phyloP scores from a whole-genome alignment of 2,329 filamentous ascomycete species.

The Proliferodiscus dingleyae region DNA sequence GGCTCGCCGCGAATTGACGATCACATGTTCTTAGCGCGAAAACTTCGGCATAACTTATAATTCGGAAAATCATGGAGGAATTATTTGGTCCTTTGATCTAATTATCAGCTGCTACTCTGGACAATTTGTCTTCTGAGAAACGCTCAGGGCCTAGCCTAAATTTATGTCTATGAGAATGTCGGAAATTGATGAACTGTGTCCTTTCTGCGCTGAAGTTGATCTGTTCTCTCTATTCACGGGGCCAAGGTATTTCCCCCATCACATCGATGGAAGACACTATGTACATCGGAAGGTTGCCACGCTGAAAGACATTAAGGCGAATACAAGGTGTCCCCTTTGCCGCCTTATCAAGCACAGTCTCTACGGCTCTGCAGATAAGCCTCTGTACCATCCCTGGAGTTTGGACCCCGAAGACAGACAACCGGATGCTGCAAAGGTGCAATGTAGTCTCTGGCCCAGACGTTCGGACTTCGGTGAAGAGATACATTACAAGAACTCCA shows the following conservation, averaged over 20 bases:
- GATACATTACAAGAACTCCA: not conserved
- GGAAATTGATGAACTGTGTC: slow-evolving; percentile 1
- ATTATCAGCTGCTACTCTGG: no score
- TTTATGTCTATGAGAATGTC: no score
- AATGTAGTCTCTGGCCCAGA: no score
- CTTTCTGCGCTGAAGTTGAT: not conserved
- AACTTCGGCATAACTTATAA: no score
- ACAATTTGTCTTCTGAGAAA: no score
- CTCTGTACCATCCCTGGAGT: not conserved
- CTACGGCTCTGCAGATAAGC: not conserved
- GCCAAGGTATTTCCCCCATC: not conserved
- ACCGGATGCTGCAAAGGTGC: not conserved
- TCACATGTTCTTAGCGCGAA: no score
- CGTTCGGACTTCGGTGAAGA: not conserved
- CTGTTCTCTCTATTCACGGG: slow-evolving; percentile 3
- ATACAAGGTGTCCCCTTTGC: slow-evolving; percentile 1
- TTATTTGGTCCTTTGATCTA: no score
- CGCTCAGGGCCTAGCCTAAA: no score
- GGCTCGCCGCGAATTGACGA: no score
- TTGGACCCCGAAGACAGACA: not conserved
- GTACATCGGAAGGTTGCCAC: not conserved
- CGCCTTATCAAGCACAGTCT: slow-evolving; percentile 1
- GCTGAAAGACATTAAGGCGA: not conserved
- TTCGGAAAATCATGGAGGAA: no score
- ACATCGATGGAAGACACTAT: not conserved